phyloP scores from a whole-genome alignment of 768 basidiomycete genomes.

The Termitomyces sp. region DNA sequence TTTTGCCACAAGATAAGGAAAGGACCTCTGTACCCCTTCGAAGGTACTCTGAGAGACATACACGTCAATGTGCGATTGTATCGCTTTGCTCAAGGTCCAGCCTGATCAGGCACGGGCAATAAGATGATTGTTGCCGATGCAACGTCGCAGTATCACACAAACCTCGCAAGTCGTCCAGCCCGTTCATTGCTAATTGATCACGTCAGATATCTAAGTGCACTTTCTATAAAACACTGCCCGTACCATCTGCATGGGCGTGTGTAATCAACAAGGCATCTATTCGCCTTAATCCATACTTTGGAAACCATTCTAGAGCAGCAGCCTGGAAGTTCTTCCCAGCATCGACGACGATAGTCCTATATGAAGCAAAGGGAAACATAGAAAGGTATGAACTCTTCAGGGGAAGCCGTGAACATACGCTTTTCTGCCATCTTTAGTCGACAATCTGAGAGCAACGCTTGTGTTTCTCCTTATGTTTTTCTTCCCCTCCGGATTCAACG shows the following conservation, averaged over 20 bases:
- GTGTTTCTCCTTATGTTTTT: slow-evolving; percentile 86
- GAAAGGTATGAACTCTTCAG: neutral
- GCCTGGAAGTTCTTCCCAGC: slow-evolving; percentile 80
- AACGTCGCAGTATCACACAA: slow-evolving; percentile 12
- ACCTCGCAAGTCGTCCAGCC: slow-evolving; percentile 86
- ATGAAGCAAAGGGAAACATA: slow-evolving; percentile 3
- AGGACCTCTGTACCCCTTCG: slow-evolving; percentile 57
- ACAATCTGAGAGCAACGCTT: slow-evolving; percentile 55
- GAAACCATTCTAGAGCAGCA: slow-evolving; percentile 43
- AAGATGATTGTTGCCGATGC: neutral
- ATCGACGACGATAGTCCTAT: slow-evolving; percentile 75
- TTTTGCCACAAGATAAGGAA: slow-evolving; percentile 77
- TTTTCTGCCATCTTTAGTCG: slow-evolving; percentile 29
- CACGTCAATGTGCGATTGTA: slow-evolving; percentile 71
- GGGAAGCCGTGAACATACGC: slow-evolving; percentile 41
- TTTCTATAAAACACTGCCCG: slow-evolving; percentile 3
- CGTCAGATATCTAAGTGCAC: neutral
- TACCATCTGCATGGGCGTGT: slow-evolving; percentile 82
- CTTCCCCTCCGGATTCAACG: slow-evolving; percentile 63
- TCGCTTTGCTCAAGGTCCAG: slow-evolving; percentile 63
- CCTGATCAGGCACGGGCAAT: slow-evolving; percentile 29
- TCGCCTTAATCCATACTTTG: slow-evolving; percentile 62
- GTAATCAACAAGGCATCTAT: slow-evolving; percentile 67
- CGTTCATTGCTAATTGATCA: slow-evolving; percentile 63
- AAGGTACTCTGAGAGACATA: slow-evolving; percentile 67